phyloP scores from a whole-genome alignment of 1,284 basidiomycete genomes.

The Pseudomicrostroma phylloplanum region DNA sequence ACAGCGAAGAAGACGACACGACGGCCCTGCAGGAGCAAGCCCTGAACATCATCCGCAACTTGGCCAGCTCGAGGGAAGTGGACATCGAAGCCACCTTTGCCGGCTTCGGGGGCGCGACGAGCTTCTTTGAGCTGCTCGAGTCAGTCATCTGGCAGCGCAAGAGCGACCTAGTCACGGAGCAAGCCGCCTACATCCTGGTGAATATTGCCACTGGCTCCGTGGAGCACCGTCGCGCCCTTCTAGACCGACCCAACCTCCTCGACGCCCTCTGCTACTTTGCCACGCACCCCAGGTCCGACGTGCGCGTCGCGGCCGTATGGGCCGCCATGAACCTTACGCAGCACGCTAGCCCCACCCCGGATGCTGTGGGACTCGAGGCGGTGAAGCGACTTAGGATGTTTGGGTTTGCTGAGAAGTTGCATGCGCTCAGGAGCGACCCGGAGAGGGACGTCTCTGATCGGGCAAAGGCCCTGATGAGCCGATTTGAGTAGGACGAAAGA shows the following conservation, averaged over 20 bases:
- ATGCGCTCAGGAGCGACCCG: constrained; percentile 7
- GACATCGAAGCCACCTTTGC: constrained; percentile 33
- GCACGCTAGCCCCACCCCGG: not conserved
- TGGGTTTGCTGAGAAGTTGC: constrained; percentile 9
- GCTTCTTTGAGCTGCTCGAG: constrained; percentile 30
- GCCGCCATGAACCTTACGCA: constrained; percentile 13
- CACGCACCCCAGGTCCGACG: constrained; percentile 11
- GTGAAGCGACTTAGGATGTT: constrained; percentile 6
- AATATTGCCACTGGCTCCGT: constrained; percentile 42
- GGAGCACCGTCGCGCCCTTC: constrained; percentile 20
- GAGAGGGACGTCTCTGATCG: constrained; percentile 13
- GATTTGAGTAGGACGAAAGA: too few relatives aligned
- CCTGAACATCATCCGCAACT: constrained; percentile 42
- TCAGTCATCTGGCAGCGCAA: constrained; percentile 29
- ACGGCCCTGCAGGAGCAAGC: constrained; percentile 35
- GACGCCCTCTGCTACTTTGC: constrained; percentile 35
- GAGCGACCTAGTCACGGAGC: constrained; percentile 30
- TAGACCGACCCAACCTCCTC: constrained; percentile 32
- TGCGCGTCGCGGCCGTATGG: constrained; percentile 14
- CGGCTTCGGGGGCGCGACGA: constrained; percentile 26
- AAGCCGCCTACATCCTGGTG: constrained; percentile 37
- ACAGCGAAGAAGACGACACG: constrained; percentile 1
- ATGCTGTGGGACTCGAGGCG: not conserved
- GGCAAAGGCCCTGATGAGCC: constrained; percentile 7
- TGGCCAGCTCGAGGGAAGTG: constrained; percentile 21